Evolutionary conservation across 208 protist species (phyloP), one percentile per base, ranked within the genome.

Genomic region (Angomonas ambiguus): DNA sequence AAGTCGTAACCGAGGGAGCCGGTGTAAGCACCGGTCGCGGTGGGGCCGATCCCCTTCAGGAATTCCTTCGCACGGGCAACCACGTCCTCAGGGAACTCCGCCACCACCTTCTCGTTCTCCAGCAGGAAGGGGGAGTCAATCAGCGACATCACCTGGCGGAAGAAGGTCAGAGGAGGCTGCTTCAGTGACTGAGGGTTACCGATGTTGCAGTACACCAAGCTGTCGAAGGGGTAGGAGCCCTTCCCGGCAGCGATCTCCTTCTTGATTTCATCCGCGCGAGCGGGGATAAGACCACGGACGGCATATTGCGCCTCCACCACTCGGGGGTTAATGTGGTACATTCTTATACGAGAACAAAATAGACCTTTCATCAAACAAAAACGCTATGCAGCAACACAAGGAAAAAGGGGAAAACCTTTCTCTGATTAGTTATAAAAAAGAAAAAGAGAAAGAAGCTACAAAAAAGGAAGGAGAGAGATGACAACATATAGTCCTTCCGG

Each of bases 181-280:
- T 91, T 66, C n/a, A 99, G 76, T 69, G 83, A 76, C 76, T 99
- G 98, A 35, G 98, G 98, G 79, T 99, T 99, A 65, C 98, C 99
- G 77, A 99, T 99, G 85, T 99, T 99, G 84, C 98, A 99, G 71
- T 91, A 94, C 53, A 99, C 83, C 18, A 99, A 76, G 38, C 92
- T 70, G 25, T 79, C 1, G 71, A 96, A 96, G 5, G 79, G 65
- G 65, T 92, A 79, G 16, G 65, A 71, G 11, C 33, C 61, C 53
- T 53, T 69, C 57, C 77, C 83, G 6, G 51, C 62, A 6, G 76
- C 73, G 30, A 97, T 72, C 56, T 87, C 71, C 25, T 74, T 32
- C 62, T 92, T 76, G 67, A 97, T 92, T 69, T 89, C 80, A 42
- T 88, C 74, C 25, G 91, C 90, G 28, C 80, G 79, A 42, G 80